phyloP scores from a whole-genome alignment of 2,329 filamentous ascomycete species.

The Orbilia quercus region DNA sequence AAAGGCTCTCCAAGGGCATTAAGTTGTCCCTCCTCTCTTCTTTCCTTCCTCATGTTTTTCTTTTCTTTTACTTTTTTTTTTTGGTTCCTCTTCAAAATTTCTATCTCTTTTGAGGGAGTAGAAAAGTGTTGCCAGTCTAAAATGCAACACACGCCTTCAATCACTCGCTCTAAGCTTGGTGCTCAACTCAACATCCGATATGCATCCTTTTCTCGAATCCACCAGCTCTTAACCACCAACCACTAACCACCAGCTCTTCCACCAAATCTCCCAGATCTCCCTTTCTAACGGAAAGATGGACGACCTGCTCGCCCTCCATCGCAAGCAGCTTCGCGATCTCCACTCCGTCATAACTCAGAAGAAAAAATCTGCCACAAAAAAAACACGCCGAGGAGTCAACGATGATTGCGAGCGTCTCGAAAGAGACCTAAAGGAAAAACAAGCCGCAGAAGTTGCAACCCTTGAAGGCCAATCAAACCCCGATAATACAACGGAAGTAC shows the following conservation, averaged over 20 bases:
- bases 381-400: conserved; percentile 79
- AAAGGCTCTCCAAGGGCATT: conserved; percentile 7
- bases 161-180: conserved; percentile 20
- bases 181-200: background rate
- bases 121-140: conserved; percentile 30
- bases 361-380: conserved; percentile 96
- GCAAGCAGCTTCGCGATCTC: conserved; percentile 88
- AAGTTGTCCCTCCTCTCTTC: background rate
- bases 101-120: too few relatives aligned
- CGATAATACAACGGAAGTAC: conserved; percentile 44
- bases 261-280: background rate
- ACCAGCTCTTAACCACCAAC: background rate
- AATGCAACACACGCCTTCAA: conserved; percentile 32
- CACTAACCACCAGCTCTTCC: too few relatives aligned
- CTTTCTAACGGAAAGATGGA: conserved; percentile 69
- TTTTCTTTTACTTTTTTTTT: background rate
- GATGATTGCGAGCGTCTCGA: conserved; percentile 80
- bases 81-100: background rate
- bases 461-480: conserved; percentile 62
- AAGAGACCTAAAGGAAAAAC: conserved; percentile 73
- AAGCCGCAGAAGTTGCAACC: conserved; percentile 71
- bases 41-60: background rate
- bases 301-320: conserved; percentile 80
- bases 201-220: background rate
- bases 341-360: conserved; percentile 88